These are phyloP conservation scores for Hypericum perforatum DNA, from an alignment of 345 rosid genomes.

Conservation along the genomic window DNA sequence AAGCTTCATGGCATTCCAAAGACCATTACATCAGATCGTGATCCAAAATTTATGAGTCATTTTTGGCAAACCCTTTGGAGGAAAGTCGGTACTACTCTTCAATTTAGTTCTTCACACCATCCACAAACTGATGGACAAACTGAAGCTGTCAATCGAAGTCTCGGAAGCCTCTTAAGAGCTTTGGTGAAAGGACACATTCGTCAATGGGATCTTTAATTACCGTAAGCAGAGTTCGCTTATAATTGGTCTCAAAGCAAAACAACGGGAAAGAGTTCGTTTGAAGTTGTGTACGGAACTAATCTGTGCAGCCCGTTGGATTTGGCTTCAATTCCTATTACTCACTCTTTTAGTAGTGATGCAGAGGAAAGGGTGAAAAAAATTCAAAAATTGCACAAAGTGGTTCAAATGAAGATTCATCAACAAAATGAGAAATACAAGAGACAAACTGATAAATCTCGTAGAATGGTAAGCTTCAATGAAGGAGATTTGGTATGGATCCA, in stretches of 20 bases:
- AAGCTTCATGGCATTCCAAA: background rate
- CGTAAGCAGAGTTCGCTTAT: background rate
- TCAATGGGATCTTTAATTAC: conserved; percentile 1
- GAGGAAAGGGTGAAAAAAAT: background rate
- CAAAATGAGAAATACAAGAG: background rate
- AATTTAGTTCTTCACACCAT: background rate
- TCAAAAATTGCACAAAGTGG: background rate
- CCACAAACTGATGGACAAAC: background rate
- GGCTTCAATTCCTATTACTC: no score
- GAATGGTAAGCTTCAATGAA: background rate
- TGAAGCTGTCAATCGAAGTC: background rate
- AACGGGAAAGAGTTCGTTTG: background rate
- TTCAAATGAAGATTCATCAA: background rate
- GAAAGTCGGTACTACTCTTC: background rate
- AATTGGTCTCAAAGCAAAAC: background rate
- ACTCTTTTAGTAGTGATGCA: background rate
- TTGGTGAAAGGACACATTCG: background rate
- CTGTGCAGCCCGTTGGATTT: background rate
- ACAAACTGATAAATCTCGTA: background rate
- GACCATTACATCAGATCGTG: background rate
- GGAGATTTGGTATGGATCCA: background rate
- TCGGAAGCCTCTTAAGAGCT: background rate
- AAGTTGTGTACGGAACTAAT: background rate
- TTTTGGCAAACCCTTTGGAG: background rate
- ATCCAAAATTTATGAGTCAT: background rate